phyloP scores from a whole-genome alignment of 192 early-diverging fungal genomes.

The Linnemannia exigua region DNA sequence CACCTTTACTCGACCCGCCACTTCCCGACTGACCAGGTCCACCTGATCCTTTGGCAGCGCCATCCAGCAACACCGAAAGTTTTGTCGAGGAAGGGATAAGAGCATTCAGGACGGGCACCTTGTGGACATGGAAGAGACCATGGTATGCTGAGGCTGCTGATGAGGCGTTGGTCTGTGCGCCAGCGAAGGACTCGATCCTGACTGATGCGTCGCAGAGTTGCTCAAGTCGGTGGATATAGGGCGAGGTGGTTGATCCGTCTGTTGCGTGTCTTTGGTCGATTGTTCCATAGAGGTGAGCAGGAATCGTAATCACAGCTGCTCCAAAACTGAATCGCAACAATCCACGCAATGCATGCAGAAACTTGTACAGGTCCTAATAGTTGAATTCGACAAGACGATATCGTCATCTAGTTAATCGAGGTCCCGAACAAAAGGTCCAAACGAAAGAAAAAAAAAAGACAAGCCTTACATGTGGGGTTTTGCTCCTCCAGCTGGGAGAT shows the following conservation, averaged over 20 bases:
- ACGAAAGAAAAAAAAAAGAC: not conserved
- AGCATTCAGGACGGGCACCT: slow-evolving; percentile 83
- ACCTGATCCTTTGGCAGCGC: slow-evolving; percentile 43
- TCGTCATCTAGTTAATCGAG: too few species aligned
- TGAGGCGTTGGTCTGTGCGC: slow-evolving; percentile 66
- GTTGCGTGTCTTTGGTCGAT: slow-evolving; percentile 42
- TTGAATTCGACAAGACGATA: too few species aligned
- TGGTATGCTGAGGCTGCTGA: slow-evolving; percentile 83
- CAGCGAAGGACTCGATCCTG: slow-evolving; percentile 95
- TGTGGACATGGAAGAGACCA: slow-evolving; percentile 90
- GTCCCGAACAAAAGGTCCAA: not conserved
- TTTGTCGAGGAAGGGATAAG: slow-evolving; percentile 78
- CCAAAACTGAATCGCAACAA: slow-evolving; percentile 85
- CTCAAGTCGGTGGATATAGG: slow-evolving; percentile 77
- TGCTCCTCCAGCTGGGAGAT: slow-evolving; percentile 83
- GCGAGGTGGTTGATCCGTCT: slow-evolving; percentile 40
- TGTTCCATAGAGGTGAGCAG: slow-evolving; percentile 80
- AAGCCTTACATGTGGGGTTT: slow-evolving; percentile 64
- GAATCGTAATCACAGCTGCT: slow-evolving; percentile 84
- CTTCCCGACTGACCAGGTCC: slow-evolving; percentile 24
- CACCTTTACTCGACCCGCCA: slow-evolving; percentile 60
- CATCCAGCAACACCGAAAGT: slow-evolving; percentile 71
- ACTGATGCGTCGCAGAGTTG: slow-evolving; percentile 90
- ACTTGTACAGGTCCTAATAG: slow-evolving; percentile 69
- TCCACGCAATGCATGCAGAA: slow-evolving; percentile 81